Evolutionary conservation across 1,284 basidiomycete species (phyloP), one percentile per base, ranked within the genome.

Genomic region (Ceratobasidium papillatum): DNA sequence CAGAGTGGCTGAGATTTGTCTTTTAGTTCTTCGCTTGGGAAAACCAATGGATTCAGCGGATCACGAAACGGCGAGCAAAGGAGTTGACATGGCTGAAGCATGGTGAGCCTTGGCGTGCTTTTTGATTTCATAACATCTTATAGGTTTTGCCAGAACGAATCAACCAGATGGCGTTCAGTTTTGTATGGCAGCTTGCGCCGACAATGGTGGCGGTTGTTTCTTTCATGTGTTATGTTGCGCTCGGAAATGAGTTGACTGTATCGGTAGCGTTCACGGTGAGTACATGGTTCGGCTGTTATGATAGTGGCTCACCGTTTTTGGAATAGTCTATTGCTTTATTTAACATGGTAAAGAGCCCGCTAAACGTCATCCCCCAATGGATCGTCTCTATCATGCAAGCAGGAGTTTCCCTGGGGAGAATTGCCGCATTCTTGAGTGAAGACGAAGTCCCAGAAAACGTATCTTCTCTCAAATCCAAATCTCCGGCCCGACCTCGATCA

Each of bases 11-110:
- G 25, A 56, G 52, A 47, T 47, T 12, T 32, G 11, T 1, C 22
- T 12, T 34, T 17, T 56, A 69, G 79, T 93, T 94, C 83, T 94
- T 94, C 76, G 92, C 91, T 3, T 94, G 92, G 92, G 92, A 94
- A 78, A 87, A 89, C 43, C 84, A 86, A 14, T 94, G 92, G 92
- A 90, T 93, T 62, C 80, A 86, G 25, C 84, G 86, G 87, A 34
- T 86, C 88, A 5, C 85, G 91, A 71, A 86, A 84, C 59, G 81
- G 83, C 22, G 68, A 43, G 54, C 36, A 14, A 59, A 58, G 25
- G 92, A 93, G 81, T 84, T 94, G 78, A 80, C 84, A 59, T 93
- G 91, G 91, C 86, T 93, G 84, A 81, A 89, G 72, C 91, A 92
- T 85, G 80, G 88, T 89, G 36, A 56, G 82, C 77, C 45, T 25